Evolutionary conservation across 768 basidiomycete species (phyloP).

Genomic region (Hortiboletus flavorubellus): DNA sequence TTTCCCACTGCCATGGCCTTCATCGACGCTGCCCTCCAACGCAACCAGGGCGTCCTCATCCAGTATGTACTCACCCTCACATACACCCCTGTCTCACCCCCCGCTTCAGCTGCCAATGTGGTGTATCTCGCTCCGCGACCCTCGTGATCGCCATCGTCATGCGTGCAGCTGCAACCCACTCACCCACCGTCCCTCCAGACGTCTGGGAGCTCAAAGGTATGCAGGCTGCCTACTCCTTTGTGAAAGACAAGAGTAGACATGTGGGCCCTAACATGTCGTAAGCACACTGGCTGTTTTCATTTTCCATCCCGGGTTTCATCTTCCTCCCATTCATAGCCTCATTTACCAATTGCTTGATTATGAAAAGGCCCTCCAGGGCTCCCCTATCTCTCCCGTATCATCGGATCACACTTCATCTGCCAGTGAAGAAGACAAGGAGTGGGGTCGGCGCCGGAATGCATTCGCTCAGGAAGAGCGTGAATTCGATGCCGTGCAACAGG

Average conservation of each 20-base stretch:
- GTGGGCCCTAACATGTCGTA: constrained; percentile 95
- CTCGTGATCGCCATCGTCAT: constrained; percentile 89
- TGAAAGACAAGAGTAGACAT: constrained; percentile 85
- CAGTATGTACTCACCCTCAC: constrained; percentile 56
- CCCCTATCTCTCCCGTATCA: constrained; percentile 43
- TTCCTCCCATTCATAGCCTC: constrained; percentile 48
- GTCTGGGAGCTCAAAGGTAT: constrained; percentile 81
- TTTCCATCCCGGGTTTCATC: constrained; percentile 20
- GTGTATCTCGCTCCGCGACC: constrained; percentile 88
- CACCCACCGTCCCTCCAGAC: constrained; percentile 64
- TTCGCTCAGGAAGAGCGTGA: constrained; percentile 47
- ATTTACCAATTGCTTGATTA: constrained; percentile 94
- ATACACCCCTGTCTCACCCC: constrained; percentile 13
- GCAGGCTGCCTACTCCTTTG: constrained; percentile 87
- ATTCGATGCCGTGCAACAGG: constrained; percentile 58
- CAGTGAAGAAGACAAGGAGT: constrained; percentile 74
- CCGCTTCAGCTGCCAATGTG: constrained; percentile 80
- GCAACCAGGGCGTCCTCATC: constrained; percentile 77
- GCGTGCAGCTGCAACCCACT: constrained; percentile 77
- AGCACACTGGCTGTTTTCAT: constrained; percentile 37
- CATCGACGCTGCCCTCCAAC: constrained; percentile 69
- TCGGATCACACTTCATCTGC: constrained; percentile 54
- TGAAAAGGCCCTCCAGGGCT: constrained; percentile 66
- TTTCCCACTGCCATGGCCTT: constrained; percentile 81
- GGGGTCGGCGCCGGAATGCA: constrained; percentile 64